These are phyloP conservation scores for Rosa persica DNA, from an alignment of 306 rosid genomes.

Conservation along the genomic window DNA sequence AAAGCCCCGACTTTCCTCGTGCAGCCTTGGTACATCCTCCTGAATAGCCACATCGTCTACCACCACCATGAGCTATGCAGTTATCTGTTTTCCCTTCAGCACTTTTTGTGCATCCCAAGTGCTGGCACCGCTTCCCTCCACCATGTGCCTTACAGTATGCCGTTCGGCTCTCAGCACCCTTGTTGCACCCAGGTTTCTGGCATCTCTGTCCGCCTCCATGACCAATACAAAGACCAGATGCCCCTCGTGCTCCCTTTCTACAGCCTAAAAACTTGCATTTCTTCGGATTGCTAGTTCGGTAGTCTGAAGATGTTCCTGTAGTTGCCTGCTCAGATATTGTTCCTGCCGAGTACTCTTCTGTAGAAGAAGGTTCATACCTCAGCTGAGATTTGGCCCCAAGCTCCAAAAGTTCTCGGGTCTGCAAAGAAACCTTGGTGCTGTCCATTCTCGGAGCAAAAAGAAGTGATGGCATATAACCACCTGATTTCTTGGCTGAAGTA, in stretches of 20 bases:
- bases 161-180: slow-evolving; percentile 96
- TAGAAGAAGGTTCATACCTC: slow-evolving; percentile 47
- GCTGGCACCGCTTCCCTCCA: slow-evolving; percentile 90
- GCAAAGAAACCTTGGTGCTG: slow-evolving; percentile 35
- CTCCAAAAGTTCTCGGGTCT: slow-evolving; percentile 41
- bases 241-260: slow-evolving; percentile 88
- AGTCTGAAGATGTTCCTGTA: slow-evolving; percentile 47
- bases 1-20: slow-evolving; percentile 93
- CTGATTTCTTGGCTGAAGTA: slow-evolving; percentile 86
- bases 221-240: slow-evolving; percentile 95
- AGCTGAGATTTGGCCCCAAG: slow-evolving; percentile 37
- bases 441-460: slow-evolving; percentile 80
- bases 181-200: slow-evolving; percentile 93
- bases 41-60: slow-evolving; percentile 70
- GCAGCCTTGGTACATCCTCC: slow-evolving; percentile 92
- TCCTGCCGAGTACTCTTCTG: slow-evolving; percentile 50
- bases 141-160: slow-evolving; percentile 99
- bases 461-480: slow-evolving; percentile 94
- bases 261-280: slow-evolving; percentile 75
- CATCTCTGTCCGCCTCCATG: slow-evolving; percentile 99
- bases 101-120: slow-evolving; percentile 96
- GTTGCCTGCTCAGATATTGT: slow-evolving; percentile 48
- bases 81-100: slow-evolving; percentile 96
- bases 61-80: slow-evolving; percentile 99
- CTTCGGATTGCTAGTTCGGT: slow-evolving; percentile 54